Evolutionary conservation across 805 yeast species (phyloP), one percentile per base, ranked within the genome.

Genomic region (Tetrapisispora iriomotensis): DNA sequence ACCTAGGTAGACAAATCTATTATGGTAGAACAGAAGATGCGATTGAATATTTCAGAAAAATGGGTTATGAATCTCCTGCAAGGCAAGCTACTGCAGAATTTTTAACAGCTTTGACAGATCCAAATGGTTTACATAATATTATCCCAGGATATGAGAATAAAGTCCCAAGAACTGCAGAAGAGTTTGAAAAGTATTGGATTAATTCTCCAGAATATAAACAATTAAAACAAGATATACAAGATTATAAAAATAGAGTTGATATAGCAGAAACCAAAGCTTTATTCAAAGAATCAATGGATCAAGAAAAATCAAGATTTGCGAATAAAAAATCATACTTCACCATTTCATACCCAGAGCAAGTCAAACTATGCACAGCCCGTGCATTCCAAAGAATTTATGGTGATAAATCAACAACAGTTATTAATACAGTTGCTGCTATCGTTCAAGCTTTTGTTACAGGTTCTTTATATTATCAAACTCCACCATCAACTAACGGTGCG

Each of bases 51-150:
- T 77, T 77, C 49, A 68, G 66, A 45, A 61, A 62, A 23, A 66
- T 77, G 74, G 83, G 83, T 17, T 77, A 61, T 51, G 48, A 59
- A 42, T 73, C 77, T 43, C 79, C 77, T 17, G 62, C 72, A 10
- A 64, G 82, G 44, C 79, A 74, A 56, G 66, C 77, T 8, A 72
- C 81, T 9, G 76, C 80, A n/a, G 82, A 76, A 45, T 76, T 72
- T 49, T 56, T 76, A 50, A 76, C 81, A 1, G 71, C 80, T 10
- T 58, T 76, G 29, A 74, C 82, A 6, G 80, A 75, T 53, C 78
- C 80, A 9, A 58, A 60, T 22, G 81, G 77, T 42, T 42, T 43
- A 50, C 71, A 25, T 35, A 30, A 39, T 24, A 36, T 46, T 19
- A 58, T 56, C 23, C 52, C 60, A 18, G 82, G 78, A 3, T 66